These are phyloP conservation scores for Penicillium atrosanguineum DNA, from an alignment of 495 filamentous ascomycete species.

Conservation along the genomic window DNA sequence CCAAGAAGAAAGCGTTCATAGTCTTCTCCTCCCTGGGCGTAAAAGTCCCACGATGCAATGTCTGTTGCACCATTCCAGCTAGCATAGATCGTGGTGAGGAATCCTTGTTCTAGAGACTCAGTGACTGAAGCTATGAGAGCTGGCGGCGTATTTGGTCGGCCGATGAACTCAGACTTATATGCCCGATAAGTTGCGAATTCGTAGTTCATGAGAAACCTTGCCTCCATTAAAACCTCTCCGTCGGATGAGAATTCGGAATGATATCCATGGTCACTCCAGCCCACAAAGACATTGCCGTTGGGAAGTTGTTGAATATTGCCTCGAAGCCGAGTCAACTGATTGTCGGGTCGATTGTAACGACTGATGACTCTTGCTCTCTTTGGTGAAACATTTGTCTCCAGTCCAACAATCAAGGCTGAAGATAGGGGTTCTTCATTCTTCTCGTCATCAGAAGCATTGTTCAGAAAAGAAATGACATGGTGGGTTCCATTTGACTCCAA, in stretches of 20 bases:
- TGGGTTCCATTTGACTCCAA: too few species aligned
- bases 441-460: too few species aligned
- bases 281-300: neutral
- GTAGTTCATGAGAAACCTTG: neutral
- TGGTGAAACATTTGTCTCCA: neutral
- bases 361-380: neutral
- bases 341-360: neutral
- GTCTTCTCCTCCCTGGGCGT: neutral
- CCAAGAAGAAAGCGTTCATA: neutral
- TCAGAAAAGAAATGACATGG: too few species aligned
- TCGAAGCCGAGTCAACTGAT: neutral
- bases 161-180: neutral
- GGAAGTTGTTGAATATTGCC: neutral
- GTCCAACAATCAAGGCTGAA: too few species aligned
- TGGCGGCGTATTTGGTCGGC: neutral
- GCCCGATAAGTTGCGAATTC: neutral
- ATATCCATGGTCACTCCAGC: neutral
- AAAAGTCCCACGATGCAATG: slow-evolving; percentile 3
- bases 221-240: neutral
- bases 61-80: slow-evolving; percentile 16
- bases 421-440: too few species aligned
- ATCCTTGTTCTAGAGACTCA: neutral
- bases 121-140: neutral
- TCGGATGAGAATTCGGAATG: neutral
- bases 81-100: neutral